Evolutionary conservation across 176 grass and related monocot species (phyloP).

Genomic region (Triticum turgidum): DNA sequence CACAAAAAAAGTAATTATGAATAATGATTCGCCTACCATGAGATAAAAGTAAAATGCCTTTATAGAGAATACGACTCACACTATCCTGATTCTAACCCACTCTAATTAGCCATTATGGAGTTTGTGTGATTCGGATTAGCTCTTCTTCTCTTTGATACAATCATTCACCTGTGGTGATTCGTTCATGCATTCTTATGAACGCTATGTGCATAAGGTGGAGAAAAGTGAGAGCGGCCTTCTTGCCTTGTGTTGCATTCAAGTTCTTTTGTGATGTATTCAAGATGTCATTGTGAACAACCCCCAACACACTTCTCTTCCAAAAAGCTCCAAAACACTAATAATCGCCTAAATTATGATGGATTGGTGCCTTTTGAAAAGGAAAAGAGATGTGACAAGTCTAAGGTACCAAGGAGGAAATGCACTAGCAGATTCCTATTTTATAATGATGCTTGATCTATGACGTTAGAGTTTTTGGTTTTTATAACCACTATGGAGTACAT

Average conservation of each 20-base stretch:
- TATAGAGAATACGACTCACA: neutral
- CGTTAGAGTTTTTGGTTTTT: neutral
- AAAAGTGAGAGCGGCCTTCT: neutral
- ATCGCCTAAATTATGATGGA: constrained; percentile 20
- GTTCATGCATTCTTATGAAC: neutral
- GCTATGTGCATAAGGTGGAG: neutral
- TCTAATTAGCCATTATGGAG: neutral
- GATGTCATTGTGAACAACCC: constrained; percentile 12
- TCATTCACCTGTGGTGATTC: neutral
- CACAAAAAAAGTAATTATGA: neutral
- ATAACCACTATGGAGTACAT: neutral
- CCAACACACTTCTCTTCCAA: constrained; percentile 28
- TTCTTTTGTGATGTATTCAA: neutral
- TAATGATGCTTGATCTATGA: neutral
- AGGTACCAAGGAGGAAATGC: neutral
- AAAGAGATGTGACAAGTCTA: neutral
- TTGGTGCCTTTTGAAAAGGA: neutral
- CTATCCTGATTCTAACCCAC: neutral
- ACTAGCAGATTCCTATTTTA: neutral
- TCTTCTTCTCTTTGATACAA: no score
- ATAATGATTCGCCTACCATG: no score
- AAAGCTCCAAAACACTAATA: constrained; percentile 17
- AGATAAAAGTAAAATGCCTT: no score
- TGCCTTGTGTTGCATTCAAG: neutral
- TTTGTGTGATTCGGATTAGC: no score